Evolutionary conservation across 225 moss, liverwort and hornwort genomes (phyloP).

Genomic region (Marchantia paleacea): DNA sequence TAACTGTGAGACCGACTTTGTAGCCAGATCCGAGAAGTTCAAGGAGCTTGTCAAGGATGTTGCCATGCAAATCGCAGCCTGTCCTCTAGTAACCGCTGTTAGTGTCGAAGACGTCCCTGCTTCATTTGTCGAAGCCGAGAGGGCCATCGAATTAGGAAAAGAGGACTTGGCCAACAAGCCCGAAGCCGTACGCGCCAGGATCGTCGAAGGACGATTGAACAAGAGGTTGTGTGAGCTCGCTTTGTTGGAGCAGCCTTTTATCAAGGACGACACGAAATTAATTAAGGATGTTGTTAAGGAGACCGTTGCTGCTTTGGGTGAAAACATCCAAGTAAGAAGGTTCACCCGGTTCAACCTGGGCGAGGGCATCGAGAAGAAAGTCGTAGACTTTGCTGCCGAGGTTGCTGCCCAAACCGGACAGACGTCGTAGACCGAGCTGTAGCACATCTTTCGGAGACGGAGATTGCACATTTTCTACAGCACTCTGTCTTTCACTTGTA

Average conservation of each 20-base stretch:
- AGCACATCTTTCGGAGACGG: constrained; percentile 11
- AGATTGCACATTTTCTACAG: constrained; percentile 8
- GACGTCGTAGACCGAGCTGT: constrained; percentile 1
- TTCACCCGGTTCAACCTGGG: constrained; percentile 86
- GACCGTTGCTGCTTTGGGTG: constrained; percentile 65
- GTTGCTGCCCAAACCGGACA: constrained; percentile 43
- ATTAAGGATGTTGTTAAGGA: constrained; percentile 84
- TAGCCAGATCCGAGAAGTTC: constrained; percentile 73
- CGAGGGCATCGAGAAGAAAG: constrained; percentile 57
- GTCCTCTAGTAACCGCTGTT: constrained; percentile 64
- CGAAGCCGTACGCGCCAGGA: constrained; percentile 68
- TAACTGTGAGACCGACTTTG: constrained; percentile 96
- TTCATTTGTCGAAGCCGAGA: constrained; percentile 65
- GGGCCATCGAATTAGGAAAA: constrained; percentile 65
- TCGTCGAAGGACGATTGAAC: constrained; percentile 76
- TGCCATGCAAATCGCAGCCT: constrained; percentile 89
- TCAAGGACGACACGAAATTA: constrained; percentile 64
- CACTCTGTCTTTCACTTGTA: constrained; percentile 7
- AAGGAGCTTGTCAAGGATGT: constrained; percentile 76
- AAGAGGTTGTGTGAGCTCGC: constrained; percentile 74
- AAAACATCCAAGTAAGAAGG: constrained; percentile 88
- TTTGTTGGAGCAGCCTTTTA: constrained; percentile 79
- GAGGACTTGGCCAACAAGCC: constrained; percentile 80
- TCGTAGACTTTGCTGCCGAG: constrained; percentile 41
- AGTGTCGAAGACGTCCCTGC: constrained; percentile 65